These are phyloP conservation scores for Erythrobasidium hasegawianum DNA, from an alignment of 1,284 basidiomycete species.

Conservation along the genomic window DNA sequence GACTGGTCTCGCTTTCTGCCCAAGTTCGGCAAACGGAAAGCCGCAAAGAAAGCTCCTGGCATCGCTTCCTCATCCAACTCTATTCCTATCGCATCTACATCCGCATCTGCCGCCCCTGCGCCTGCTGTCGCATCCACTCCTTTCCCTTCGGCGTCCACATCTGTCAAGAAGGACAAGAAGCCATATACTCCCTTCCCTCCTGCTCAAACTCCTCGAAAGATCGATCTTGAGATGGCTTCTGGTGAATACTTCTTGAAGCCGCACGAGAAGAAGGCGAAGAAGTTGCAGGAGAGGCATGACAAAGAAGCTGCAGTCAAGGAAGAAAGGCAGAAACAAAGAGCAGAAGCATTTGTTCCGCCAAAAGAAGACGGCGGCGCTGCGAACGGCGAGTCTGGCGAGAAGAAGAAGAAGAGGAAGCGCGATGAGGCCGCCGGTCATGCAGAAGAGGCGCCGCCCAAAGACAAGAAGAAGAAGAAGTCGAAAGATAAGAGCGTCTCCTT, in stretches of 20 bases:
- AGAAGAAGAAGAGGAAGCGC: conserved; percentile 39
- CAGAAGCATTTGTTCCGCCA: conserved; percentile 33
- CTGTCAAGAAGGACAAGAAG: conserved; percentile 64
- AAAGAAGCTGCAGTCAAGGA: conserved; percentile 54
- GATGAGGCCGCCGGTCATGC: conserved; percentile 10
- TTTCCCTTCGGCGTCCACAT: conserved; percentile 8
- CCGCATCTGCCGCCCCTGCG: conserved; percentile 33
- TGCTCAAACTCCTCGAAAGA: conserved; percentile 85
- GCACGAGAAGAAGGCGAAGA: conserved; percentile 67
- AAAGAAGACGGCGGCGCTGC: conserved; percentile 30
- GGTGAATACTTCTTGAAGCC: conserved; percentile 98
- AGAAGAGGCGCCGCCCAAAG: conserved; percentile 5
- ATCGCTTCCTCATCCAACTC: conserved; percentile 46
- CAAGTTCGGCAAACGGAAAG: conserved; percentile 86
- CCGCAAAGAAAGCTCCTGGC: conserved; percentile 76
- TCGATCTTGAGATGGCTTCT: conserved; percentile 89
- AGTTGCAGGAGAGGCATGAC: conserved; percentile 63
- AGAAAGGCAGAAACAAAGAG: conserved; percentile 23
- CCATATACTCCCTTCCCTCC: conserved; percentile 99
- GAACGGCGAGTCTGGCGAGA: conserved; percentile 34
- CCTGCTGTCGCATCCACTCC: conserved; percentile 7
- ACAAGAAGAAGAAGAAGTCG: conserved; percentile 35
- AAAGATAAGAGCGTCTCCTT: conserved; percentile 10
- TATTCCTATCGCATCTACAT: conserved; percentile 32
- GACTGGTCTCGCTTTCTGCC: conserved; percentile 98